Conservation (phyloP, 345 rosid genomes). For the Lumnitzera racemosa region DNA sequence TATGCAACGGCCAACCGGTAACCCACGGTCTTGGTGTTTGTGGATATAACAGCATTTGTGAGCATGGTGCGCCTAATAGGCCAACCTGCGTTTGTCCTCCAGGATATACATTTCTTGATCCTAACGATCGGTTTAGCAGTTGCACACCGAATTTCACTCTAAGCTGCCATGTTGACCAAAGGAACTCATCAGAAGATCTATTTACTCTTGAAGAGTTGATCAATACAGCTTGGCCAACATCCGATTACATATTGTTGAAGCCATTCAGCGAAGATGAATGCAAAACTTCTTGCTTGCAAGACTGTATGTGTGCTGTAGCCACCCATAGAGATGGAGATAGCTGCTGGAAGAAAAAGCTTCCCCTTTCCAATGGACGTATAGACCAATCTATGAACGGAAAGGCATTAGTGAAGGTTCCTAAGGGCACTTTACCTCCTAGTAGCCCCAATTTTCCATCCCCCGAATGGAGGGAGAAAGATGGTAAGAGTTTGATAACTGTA, state of each 20-base stretch:
- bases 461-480: conserved; percentile 7
- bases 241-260: conserved; percentile 18
- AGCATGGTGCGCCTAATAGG: conserved; percentile 9
- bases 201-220: conserved; percentile 13
- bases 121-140: conserved; percentile 24
- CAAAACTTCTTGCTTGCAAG: conserved; percentile 34
- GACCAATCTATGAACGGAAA: conserved; percentile 2
- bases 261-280: conserved; percentile 25
- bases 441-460: background rate
- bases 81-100: conserved; percentile 39
- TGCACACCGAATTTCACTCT: conserved; percentile 28
- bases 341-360: conserved; percentile 48
- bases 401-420: conserved; percentile 35
- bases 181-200: background rate
- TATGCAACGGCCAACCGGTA: conserved; percentile 8
- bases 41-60: conserved; percentile 49
- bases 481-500: background rate
- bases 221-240: conserved; percentile 17
- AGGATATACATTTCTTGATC: conserved; percentile 28
- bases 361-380: conserved; percentile 28
- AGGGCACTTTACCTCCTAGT: conserved; percentile 4
- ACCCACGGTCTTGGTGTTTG: conserved; percentile 29
- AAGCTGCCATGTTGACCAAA: conserved; percentile 14
- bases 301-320: conserved; percentile 47
- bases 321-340: conserved; percentile 4